Percentiles rank a stretch among this genome's conserved stretches.
Conservation (phyloP, 2,329 filamentous ascomycete species). For the Microcera coccophila region DNA sequence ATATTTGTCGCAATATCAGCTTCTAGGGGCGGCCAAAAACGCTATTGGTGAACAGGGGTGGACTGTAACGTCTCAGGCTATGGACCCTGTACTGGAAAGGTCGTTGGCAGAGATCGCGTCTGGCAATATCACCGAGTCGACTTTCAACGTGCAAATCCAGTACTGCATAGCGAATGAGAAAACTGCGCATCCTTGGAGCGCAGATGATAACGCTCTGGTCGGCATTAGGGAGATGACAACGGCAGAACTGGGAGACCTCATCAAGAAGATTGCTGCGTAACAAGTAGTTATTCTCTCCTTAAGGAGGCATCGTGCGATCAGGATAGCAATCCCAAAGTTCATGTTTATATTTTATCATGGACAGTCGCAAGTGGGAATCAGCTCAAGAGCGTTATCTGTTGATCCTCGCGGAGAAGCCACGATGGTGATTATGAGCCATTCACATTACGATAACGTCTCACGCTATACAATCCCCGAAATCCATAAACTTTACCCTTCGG, state of each 20-base stretch:
- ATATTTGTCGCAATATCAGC: background rate
- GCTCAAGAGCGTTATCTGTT: too few species aligned
- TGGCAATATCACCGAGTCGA: background rate
- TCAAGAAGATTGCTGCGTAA: too few species aligned
- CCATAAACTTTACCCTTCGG: too few species aligned
- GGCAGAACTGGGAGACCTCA: background rate
- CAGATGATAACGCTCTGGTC: background rate
- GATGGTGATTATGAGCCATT: too few species aligned
- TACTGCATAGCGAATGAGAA: background rate
- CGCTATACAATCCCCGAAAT: too few species aligned
- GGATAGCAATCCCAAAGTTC: too few species aligned
- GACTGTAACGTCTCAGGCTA: background rate
- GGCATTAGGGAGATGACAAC: background rate
- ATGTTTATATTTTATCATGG: too few species aligned
- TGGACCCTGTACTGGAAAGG: background rate
- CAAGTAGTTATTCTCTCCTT: too few species aligned
- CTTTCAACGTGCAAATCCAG: background rate
- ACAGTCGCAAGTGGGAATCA: too few species aligned
- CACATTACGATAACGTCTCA: too few species aligned
- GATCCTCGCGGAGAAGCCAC: too few species aligned
- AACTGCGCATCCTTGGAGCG: background rate
- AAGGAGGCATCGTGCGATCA: too few species aligned
- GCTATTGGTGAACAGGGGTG: background rate
- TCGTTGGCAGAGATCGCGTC: background rate
- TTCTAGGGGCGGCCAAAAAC: background rate